Evolutionary conservation across 192 early-diverging fungal genomes (phyloP).

Genomic region (Backusella tarrabulga): DNA sequence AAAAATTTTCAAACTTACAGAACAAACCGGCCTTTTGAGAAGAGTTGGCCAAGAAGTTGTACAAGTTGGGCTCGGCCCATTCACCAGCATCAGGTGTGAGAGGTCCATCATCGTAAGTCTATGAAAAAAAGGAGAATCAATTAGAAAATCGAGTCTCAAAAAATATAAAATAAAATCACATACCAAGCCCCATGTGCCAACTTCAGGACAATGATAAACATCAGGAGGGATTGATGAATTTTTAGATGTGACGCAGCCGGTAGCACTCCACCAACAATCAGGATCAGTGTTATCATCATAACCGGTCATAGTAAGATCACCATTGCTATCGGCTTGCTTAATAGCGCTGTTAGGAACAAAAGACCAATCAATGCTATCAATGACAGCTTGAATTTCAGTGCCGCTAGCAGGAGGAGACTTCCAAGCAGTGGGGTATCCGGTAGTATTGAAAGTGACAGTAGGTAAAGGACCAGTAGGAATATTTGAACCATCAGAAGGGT

Average conservation of each 20-base stretch:
- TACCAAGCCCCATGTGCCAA: slow-evolving; percentile 27
- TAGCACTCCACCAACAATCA: slow-evolving; percentile 39
- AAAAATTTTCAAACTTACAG: slow-evolving; percentile 28
- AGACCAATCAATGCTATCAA: slow-evolving; percentile 37
- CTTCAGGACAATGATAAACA: slow-evolving; percentile 32
- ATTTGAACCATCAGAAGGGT: slow-evolving; percentile 14
- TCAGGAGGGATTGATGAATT: slow-evolving; percentile 30
- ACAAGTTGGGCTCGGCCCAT: slow-evolving; percentile 37
- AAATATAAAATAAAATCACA: slow-evolving; percentile 3
- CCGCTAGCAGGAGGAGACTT: slow-evolving; percentile 36
- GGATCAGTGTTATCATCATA: slow-evolving; percentile 25
- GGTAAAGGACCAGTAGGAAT: slow-evolving; percentile 26
- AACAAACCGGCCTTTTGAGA: slow-evolving; percentile 44
- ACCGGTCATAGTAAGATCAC: slow-evolving; percentile 35
- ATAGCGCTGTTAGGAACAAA: slow-evolving; percentile 29
- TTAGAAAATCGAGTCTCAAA: background rate
- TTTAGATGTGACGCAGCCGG: slow-evolving; percentile 27
- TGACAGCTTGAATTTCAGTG: slow-evolving; percentile 28
- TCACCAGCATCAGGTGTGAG: slow-evolving; percentile 21
- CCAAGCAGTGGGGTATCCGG: slow-evolving; percentile 37
- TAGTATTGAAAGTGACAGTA: background rate
- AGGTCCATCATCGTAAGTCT: slow-evolving; percentile 39
- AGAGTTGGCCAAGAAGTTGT: slow-evolving; percentile 37
- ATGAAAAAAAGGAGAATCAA: background rate
- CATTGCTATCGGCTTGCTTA: slow-evolving; percentile 23